phyloP scores from a whole-genome alignment of 306 rosid species.

The Glycine latifolia region DNA sequence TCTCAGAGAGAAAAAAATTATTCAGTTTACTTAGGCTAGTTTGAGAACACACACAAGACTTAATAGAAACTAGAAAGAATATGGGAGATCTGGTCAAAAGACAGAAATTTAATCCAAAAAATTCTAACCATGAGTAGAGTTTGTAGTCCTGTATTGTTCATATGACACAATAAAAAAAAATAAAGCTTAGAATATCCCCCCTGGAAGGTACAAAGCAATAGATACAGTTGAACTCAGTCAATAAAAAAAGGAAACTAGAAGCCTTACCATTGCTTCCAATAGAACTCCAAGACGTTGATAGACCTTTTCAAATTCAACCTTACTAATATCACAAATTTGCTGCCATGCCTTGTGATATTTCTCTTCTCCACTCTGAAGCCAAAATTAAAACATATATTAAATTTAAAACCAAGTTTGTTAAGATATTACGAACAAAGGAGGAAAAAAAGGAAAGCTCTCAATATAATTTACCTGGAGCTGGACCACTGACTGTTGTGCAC shows the following conservation, averaged over 20 bases:
- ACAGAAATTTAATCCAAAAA: too few relatives aligned
- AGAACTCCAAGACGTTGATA: too few relatives aligned
- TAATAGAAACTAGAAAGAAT: neutral
- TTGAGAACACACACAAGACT: neutral
- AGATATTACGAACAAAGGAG: neutral
- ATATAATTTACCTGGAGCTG: conserved; percentile 73
- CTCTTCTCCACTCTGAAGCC: conserved; percentile 74
- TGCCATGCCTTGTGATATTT: conserved; percentile 80
- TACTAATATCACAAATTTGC: conserved; percentile 64
- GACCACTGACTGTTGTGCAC: conserved; percentile 86
- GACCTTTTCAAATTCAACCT: too few relatives aligned
- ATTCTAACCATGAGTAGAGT: too few relatives aligned
- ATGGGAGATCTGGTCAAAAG: conserved; percentile 11
- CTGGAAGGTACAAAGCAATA: neutral
- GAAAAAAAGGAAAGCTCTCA: neutral
- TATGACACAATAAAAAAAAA: neutral
- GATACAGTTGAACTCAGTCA: neutral
- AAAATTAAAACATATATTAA: conserved; percentile 26
- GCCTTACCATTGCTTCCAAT: too few relatives aligned
- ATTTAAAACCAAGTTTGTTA: conserved; percentile 10
- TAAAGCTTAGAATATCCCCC: neutral
- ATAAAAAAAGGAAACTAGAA: neutral
- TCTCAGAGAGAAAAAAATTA: neutral
- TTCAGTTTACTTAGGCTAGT: neutral
- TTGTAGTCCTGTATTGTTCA: neutral